Evolutionary conservation across 768 basidiomycete species (phyloP), one percentile per base, ranked within the genome.

Genomic region (Leccinum uliginosum): DNA sequence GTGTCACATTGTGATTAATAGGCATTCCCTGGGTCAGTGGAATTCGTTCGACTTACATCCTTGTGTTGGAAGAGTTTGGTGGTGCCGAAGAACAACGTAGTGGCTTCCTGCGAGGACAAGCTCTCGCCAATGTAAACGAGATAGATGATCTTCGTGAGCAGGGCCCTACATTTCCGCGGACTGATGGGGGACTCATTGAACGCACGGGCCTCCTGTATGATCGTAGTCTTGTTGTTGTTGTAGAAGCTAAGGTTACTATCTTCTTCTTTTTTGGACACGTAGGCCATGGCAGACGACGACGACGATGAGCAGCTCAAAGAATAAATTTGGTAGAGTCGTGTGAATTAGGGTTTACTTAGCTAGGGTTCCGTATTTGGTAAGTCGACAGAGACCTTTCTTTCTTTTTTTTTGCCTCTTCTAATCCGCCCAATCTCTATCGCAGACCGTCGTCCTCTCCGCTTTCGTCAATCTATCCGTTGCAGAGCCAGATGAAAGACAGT

Each of bases 101-200:
- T 99, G 1, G 96, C 95, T 75, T 99, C 97, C 74, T 98, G 95
- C 1, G 93, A 89, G 32, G 83, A 84, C 71, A 98, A 93, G 1
- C 84, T 92, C 76, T 99, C 97, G 60, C 97, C 97, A 59, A 94
- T 85, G 74, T 98, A 98, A 57, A 99, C 81, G 51, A 99, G 81
- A 75, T 98, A 96, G 44, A 98, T 91, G 65, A 98, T 95, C 69
- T 96, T 83, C 45, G 96, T 98, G 67, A 99, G 84, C 55, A 99
- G 84, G 46, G 95, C 89, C 71, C 96, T 85, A 76, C 96, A 98
- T 78, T 95, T 97, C 70, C 95, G 82, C 19, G 96, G 96, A 70
- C 92, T 96, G 75, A 99, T 94, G 58, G 97, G 97, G 17, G 96
- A 97, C 70, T 98, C 96, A 76, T 99, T 98, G 86, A 99, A 99